Evolutionary conservation across 805 yeast species (phyloP), one percentile per base, ranked within the genome.

Genomic region (Saccharomycopsis sp.): DNA sequence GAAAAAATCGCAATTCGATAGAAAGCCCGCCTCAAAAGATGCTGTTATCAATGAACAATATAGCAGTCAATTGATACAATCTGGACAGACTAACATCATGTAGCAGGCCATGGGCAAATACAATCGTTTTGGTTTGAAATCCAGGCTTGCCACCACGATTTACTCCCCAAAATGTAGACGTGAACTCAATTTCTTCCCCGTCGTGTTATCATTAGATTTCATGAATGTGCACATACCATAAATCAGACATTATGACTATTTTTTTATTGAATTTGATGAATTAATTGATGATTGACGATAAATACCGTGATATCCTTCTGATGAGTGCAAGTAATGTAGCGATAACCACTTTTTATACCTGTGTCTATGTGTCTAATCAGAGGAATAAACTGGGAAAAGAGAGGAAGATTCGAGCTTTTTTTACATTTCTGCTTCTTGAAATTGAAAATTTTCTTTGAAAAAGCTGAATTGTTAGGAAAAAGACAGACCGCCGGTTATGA

Each of bases 241-340:
- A 85, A 74, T 84, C 89, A 73, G 89, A 81, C 88, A 84, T 84
- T 68, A 66, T 64, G 49, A 44, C 22, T 44, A 44, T 44, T 44
- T 44, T n/a, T 8, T 44, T 44, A 44, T 44, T 17, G 49, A 44
- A 17, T 17, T 44, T 44, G 8, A 35, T 44, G 22, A 44, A 7
- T 44, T 17, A 44, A 44, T 12, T 44, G 22, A 17, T 12, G 22
- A 44, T 44, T 44, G 3, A 17, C 12, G 49, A 44, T 44, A 17
- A 5, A 44, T 3, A 44, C 49, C 12, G 22, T 17, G 22, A 12
- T 17, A 44, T 44, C 49, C 49, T 44, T 44, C 22, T 44, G 12
- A 44, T 44, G 49, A 44, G 8, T 8, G 5, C 12, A 19, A 17
- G 19, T 12, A 44, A 12, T 44, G 38, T 29, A 29, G 5, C 38